Evolutionary conservation across 345 rosid species (phyloP).

Genomic region (Eucalyptus paniculata): DNA sequence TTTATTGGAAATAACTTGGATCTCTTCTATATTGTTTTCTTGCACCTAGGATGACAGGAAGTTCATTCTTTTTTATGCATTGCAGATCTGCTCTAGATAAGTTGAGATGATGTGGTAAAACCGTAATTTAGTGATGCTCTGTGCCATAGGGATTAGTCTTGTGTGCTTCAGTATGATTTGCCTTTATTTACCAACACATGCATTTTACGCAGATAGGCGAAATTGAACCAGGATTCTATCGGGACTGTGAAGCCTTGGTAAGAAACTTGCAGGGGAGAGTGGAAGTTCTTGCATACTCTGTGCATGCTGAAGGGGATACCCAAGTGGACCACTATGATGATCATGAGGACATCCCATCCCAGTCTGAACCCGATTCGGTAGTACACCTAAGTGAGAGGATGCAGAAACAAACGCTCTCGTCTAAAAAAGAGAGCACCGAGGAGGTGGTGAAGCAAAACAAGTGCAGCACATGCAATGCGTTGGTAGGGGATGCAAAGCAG

Average conservation of each 20-base stretch:
- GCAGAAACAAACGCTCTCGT: conserved; percentile 38
- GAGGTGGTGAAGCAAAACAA: conserved; percentile 51
- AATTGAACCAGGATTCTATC: conserved; percentile 67
- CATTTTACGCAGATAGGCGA: conserved; percentile 56
- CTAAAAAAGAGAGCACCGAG: conserved; percentile 14
- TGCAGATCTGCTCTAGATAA: not conserved
- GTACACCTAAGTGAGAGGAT: conserved; percentile 36
- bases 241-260: conserved; percentile 70
- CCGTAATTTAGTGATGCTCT: not conserved
- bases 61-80: not conserved
- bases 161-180: not conserved
- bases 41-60: not conserved
- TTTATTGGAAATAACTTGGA: not conserved
- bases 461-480: conserved; percentile 81
- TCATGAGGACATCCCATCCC: conserved; percentile 34
- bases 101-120: not conserved
- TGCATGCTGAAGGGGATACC: conserved; percentile 84
- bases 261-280: conserved; percentile 79
- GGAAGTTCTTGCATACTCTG: conserved; percentile 84
- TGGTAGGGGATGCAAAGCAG: conserved; percentile 66
- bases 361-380: conserved; percentile 17
- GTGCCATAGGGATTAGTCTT: not conserved
- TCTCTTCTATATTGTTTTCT: not conserved
- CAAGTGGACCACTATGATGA: conserved; percentile 72
- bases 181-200: not conserved